These are phyloP conservation scores for Diplotaxis tenuifolia DNA, from an alignment of 345 rosid species.

Conservation along the genomic window DNA sequence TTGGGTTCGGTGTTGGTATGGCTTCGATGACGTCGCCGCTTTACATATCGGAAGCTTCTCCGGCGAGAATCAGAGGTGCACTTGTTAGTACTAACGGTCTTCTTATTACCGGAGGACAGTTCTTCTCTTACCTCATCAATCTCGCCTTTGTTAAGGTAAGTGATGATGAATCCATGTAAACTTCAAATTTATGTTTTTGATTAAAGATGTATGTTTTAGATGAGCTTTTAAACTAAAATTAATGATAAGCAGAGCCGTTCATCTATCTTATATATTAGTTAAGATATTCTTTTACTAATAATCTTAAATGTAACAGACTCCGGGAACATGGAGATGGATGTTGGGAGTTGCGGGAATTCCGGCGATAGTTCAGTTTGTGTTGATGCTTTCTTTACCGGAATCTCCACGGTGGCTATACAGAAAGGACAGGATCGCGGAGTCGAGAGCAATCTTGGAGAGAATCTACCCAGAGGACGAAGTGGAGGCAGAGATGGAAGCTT, in stretches of 20 bases:
- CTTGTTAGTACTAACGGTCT: constrained; percentile 82
- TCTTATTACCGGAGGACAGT: constrained; percentile 83
- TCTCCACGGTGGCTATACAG: constrained; percentile 88
- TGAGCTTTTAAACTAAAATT: no score
- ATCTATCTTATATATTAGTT: no score
- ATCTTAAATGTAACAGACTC: constrained; percentile 35
- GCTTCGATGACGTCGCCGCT: constrained; percentile 97
- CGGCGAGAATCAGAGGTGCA: constrained; percentile 86
- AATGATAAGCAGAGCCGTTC: no score
- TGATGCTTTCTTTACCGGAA: constrained; percentile 75
- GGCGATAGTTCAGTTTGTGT: constrained; percentile 55
- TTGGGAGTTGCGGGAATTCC: constrained; percentile 76
- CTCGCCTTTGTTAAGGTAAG: constrained; percentile 71
- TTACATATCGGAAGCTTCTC: constrained; percentile 89
- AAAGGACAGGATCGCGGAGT: constrained; percentile 49
- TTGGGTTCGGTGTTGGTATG: constrained; percentile 93
- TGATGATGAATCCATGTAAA: constrained; percentile 4
- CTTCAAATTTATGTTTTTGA: not conserved
- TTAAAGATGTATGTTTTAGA: not conserved
- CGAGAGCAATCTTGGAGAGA: constrained; percentile 56
- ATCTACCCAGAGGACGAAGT: constrained; percentile 69
- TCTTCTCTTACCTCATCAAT: constrained; percentile 77
- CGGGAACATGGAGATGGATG: constrained; percentile 97
- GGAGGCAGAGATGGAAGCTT: constrained; percentile 50
- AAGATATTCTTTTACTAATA: no score